Base-by-base conservation (phyloP, 192 early-diverging fungal species). In the Chytriomyces sp. region DNA sequence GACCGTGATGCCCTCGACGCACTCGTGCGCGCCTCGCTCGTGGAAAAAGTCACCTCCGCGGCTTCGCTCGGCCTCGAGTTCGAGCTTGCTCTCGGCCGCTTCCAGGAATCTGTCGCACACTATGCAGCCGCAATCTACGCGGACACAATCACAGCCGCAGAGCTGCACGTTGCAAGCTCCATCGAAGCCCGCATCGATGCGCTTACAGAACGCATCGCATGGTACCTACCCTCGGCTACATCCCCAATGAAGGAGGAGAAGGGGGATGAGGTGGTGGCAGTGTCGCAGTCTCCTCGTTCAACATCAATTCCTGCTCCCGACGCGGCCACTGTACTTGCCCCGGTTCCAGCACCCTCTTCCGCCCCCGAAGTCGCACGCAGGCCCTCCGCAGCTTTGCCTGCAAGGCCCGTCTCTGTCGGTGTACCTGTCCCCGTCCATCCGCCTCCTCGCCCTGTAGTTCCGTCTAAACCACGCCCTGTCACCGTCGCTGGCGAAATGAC, bases 401-500 rank as follows among this genome's bases (percentile, higher is more conserved):
- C 55, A 17, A 2, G 22, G 12, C 28, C 12, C 55, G 17, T 12
- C 30, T 25, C 17, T 26, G 28, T 28, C 55, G 17, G 55, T 49
- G 44, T n/a, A n/a, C 44, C 30, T 57, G n/a, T 28, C 28, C 12
- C 55, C 28, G 55, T 25, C 12, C 22, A 17, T 57, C 55, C 55
- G 30, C 28, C 55, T 12, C 17, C 19, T 17, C 55, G 19, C 28
- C 55, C 55, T n/a, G 55, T 28, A 12, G 55, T 57, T 17, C 64
- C 73, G 30, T 25, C 64, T 59, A 49, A 22, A 26, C 52, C 61
- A 37, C n/a, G 41, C 3, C 52, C 65, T 52, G 7, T n/a, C n/a
- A 14, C 44, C 10, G 12, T 49, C 44, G n/a, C 10, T 49, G 44
- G 44, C 44, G 44, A 49, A 49, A n/a, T 14, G n/a, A 10, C 44